These are phyloP conservation scores for Mitragyna speciosa DNA, from an alignment of 257 asterid species.

Conservation along the genomic window DNA sequence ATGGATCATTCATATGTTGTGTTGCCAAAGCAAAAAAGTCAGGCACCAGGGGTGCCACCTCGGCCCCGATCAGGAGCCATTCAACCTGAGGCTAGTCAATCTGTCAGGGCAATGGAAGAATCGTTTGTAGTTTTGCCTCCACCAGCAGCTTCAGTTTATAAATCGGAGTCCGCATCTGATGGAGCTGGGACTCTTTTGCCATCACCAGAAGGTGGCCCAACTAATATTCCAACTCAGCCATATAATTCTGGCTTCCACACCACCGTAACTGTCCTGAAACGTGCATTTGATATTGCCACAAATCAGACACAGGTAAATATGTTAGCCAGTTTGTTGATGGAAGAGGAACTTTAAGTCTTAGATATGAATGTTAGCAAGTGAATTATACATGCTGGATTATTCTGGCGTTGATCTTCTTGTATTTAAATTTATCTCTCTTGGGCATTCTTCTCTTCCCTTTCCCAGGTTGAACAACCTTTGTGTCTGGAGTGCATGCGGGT, in stretches of 20 bases:
- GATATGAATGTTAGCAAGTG: background rate
- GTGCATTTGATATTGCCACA: constrained; percentile 92
- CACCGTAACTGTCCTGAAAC: constrained; percentile 77
- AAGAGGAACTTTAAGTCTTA: constrained; percentile 5
- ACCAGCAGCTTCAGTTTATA: constrained; percentile 96
- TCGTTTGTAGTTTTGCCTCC: constrained; percentile 97
- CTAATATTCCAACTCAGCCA: constrained; percentile 49
- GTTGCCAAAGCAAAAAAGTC: constrained; percentile 82
- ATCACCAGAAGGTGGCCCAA: constrained; percentile 53
- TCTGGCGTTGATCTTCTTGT: constrained; percentile 1
- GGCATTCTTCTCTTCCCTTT: constrained; percentile 1
- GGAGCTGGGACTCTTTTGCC: constrained; percentile 61
- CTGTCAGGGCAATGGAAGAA: constrained; percentile 89
- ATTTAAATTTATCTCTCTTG: background rate
- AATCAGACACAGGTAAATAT: constrained; percentile 69
- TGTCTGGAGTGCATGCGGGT: constrained; percentile 98
- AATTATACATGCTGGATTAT: background rate
- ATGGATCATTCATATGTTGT: constrained; percentile 89
- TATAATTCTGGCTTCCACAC: constrained; percentile 88
- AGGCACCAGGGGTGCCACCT: constrained; percentile 59
- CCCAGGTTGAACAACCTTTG: constrained; percentile 92
- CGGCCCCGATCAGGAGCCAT: constrained; percentile 62
- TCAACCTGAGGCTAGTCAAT: constrained; percentile 58
- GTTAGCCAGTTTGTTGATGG: constrained; percentile 1
- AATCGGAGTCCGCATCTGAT: constrained; percentile 65